These are phyloP conservation scores for Xylariaceae sp. DNA, from an alignment of 2,329 filamentous ascomycete genomes.

Conservation along the genomic window DNA sequence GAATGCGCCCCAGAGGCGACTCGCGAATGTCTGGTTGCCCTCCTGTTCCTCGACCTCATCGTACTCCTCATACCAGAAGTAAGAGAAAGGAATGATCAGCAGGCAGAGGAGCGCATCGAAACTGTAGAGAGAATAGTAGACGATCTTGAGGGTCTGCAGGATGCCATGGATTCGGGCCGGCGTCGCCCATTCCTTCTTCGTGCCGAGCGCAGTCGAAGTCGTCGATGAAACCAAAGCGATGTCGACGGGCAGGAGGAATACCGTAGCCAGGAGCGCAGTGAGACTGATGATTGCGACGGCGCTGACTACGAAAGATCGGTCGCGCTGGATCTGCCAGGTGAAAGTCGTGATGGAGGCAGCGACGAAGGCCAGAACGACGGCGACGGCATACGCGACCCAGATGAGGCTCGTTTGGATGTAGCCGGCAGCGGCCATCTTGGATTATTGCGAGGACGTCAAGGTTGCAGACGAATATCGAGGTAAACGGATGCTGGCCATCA, in stretches of 20 bases:
- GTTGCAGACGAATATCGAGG: background rate
- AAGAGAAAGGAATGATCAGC: constrained; percentile 86
- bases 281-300: constrained; percentile 81
- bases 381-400: constrained; percentile 88
- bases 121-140: constrained; percentile 91
- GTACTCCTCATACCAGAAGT: constrained; percentile 98
- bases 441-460: background rate
- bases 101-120: constrained; percentile 86
- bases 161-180: constrained; percentile 74
- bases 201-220: constrained; percentile 65
- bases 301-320: constrained; percentile 77
- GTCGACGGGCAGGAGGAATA: constrained; percentile 89
- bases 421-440: constrained; percentile 38
- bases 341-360: constrained; percentile 82
- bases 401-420: constrained; percentile 85
- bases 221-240: constrained; percentile 92
- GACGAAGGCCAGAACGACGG: constrained; percentile 63
- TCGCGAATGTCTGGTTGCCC: constrained; percentile 64
- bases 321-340: constrained; percentile 82
- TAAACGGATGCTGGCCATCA: background rate
- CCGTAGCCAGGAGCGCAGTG: constrained; percentile 81
- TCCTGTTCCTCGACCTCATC: constrained; percentile 84
- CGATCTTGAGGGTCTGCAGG: constrained; percentile 71
- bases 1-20: constrained; percentile 73
- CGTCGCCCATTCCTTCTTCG: constrained; percentile 93